A percentile compares a stretch with the other conserved stretches of the same genome.
Evolutionary conservation across 768 basidiomycete species (phyloP).

Genomic region (Tylopilus felleus): DNA sequence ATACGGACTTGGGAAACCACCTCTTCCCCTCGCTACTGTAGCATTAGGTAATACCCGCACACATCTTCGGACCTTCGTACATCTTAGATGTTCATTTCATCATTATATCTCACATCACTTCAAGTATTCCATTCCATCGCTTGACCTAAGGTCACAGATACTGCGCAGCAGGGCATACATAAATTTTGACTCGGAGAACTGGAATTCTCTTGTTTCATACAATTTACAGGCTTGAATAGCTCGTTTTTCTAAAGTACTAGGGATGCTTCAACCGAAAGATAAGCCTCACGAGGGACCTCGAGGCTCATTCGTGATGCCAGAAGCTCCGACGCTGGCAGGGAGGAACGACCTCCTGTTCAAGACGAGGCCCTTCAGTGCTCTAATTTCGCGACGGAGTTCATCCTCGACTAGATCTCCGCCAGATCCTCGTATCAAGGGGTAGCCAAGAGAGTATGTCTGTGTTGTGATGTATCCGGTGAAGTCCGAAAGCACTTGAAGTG

Average conservation of each 20-base stretch:
- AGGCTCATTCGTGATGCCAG: slow-evolving; percentile 7
- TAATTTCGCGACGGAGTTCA: slow-evolving; percentile 68
- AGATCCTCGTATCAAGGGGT: slow-evolving; percentile 19
- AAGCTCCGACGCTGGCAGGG: not conserved
- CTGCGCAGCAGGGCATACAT: not conserved
- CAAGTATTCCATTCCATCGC: not conserved
- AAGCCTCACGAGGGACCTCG: not conserved
- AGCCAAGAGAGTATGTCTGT: slow-evolving; percentile 51
- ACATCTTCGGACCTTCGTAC: not conserved
- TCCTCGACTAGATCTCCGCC: slow-evolving; percentile 42
- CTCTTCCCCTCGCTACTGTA: not conserved
- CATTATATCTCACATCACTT: not conserved
- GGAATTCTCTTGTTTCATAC: not conserved
- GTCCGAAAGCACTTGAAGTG: slow-evolving; percentile 62
- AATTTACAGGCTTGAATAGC: not conserved
- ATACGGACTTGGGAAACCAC: not conserved
- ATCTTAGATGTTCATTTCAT: not conserved
- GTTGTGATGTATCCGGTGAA: slow-evolving; percentile 79
- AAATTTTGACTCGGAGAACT: not conserved
- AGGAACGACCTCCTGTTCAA: slow-evolving; percentile 57
- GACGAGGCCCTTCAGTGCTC: slow-evolving; percentile 75
- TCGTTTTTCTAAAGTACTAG: not conserved
- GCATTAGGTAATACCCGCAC: not conserved
- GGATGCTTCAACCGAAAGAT: not conserved
- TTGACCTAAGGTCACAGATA: not conserved